phyloP scores from a whole-genome alignment of 768 basidiomycete species.

The Dacryopinax primogenitus region DNA sequence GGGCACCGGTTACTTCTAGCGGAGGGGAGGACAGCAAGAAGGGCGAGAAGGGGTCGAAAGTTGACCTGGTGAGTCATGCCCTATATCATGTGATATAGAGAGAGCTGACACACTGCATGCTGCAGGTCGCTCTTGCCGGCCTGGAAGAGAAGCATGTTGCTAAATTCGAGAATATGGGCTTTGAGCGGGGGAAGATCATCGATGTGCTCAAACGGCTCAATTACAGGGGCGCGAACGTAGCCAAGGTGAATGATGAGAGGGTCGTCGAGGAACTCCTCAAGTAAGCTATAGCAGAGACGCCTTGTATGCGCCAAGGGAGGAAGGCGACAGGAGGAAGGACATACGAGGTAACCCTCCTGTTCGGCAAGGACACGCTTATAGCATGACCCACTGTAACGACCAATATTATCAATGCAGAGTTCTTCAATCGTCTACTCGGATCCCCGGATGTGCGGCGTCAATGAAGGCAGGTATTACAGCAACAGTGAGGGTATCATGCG shows the following conservation, averaged over 20 bases:
- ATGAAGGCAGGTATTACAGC: too few relatives aligned
- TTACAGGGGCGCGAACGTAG: conserved; percentile 71
- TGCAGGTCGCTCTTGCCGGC: conserved; percentile 54
- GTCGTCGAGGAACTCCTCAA: conserved; percentile 71
- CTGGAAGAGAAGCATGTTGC: conserved; percentile 72
- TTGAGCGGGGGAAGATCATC: conserved; percentile 71
- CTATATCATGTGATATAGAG: not conserved
- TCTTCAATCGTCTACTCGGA: too few relatives aligned
- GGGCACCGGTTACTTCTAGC: conserved; percentile 42
- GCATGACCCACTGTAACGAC: too few relatives aligned
- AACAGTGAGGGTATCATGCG: too few relatives aligned
- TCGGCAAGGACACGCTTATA: too few relatives aligned
- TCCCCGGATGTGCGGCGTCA: too few relatives aligned
- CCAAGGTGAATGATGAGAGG: conserved; percentile 68
- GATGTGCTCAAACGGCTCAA: conserved; percentile 79
- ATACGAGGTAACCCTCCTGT: too few relatives aligned
- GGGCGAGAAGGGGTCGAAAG: conserved; percentile 20
- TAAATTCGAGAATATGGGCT: conserved; percentile 71
- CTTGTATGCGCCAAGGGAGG: too few relatives aligned
- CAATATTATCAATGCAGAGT: too few relatives aligned
- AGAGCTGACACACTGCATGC: not conserved
- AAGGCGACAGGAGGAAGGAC: too few relatives aligned
- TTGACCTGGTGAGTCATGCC: conserved; percentile 20
- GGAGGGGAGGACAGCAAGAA: conserved; percentile 21
- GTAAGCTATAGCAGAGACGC: too few relatives aligned